phyloP scores from a whole-genome alignment of 2,329 filamentous ascomycete species.

The Aspergillus quadricinctus region DNA sequence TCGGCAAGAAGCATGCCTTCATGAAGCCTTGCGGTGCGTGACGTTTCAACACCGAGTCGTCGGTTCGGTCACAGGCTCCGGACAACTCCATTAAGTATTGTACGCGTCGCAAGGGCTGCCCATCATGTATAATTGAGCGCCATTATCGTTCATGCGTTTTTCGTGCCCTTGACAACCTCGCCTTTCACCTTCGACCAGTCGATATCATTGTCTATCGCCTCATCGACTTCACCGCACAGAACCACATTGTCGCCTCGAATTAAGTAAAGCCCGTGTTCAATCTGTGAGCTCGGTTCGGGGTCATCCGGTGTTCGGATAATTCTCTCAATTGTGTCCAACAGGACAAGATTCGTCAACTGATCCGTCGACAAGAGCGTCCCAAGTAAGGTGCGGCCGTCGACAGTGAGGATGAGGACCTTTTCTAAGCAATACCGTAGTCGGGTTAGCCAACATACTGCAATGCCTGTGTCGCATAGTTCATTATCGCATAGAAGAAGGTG shows the following conservation, averaged over 20 bases:
- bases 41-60: neutral
- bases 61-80: neutral
- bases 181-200: conserved; percentile 91
- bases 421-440: conserved; percentile 50
- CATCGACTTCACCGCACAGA: conserved; percentile 82
- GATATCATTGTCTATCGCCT: conserved; percentile 81
- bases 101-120: neutral
- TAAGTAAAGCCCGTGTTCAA: conserved; percentile 82
- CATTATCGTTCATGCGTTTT: conserved; percentile 55
- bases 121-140: neutral
- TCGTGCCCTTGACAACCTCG: conserved; percentile 75
- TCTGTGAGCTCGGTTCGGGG: conserved; percentile 71
- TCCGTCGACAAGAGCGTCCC: conserved; percentile 83
- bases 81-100: neutral
- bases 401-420: conserved; percentile 85
- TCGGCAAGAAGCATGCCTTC: neutral
- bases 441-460: conserved; percentile 11
- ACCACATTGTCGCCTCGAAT: conserved; percentile 94
- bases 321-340: conserved; percentile 78
- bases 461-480: neutral
- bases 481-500: neutral
- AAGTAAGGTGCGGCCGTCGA: conserved; percentile 81
- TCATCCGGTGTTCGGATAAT: conserved; percentile 85
- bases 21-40: neutral
- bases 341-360: conserved; percentile 86